Percentiles rank a stretch among this genome's conserved stretches.
Evolutionary conservation across 768 basidiomycete genomes (phyloP).

Genomic region (Boletus insuetus): DNA sequence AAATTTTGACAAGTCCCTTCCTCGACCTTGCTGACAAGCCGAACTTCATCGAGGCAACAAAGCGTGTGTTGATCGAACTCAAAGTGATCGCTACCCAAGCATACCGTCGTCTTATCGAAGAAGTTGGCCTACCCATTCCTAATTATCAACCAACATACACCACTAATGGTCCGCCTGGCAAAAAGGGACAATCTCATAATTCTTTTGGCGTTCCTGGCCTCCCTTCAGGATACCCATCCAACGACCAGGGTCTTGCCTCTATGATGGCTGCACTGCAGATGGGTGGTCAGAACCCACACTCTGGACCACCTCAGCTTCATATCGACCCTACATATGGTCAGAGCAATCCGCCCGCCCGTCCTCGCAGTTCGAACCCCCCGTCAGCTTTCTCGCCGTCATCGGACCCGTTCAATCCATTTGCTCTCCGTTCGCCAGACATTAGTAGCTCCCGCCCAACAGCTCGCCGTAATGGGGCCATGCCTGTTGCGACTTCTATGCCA

Average conservation of each 20-base stretch:
- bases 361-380: slow-evolving; percentile 42
- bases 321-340: slow-evolving; percentile 63
- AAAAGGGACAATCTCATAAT: slow-evolving; percentile 54
- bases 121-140: slow-evolving; percentile 88
- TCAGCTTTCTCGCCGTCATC: slow-evolving; percentile 49
- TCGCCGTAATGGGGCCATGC: slow-evolving; percentile 42
- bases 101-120: slow-evolving; percentile 90
- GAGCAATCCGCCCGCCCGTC: slow-evolving; percentile 42
- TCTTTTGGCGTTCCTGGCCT: slow-evolving; percentile 71
- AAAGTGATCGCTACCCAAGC: slow-evolving; percentile 95
- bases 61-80: slow-evolving; percentile 84
- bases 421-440: slow-evolving; percentile 47
- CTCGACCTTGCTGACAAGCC: slow-evolving; percentile 69
- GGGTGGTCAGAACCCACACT: slow-evolving; percentile 84
- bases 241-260: slow-evolving; percentile 81
- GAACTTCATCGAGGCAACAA: slow-evolving; percentile 79
- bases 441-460: slow-evolving; percentile 48
- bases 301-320: slow-evolving; percentile 70
- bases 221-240: slow-evolving; percentile 76
- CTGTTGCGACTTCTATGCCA: slow-evolving; percentile 32
- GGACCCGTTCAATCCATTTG: slow-evolving; percentile 60
- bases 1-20: slow-evolving; percentile 86
- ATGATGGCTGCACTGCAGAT: slow-evolving; percentile 94
- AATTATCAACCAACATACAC: slow-evolving; percentile 82
- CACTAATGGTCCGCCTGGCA: slow-evolving; percentile 53